Base-by-base conservation (phyloP, 179 eudicot species). In the Dionaea muscipula region DNA sequence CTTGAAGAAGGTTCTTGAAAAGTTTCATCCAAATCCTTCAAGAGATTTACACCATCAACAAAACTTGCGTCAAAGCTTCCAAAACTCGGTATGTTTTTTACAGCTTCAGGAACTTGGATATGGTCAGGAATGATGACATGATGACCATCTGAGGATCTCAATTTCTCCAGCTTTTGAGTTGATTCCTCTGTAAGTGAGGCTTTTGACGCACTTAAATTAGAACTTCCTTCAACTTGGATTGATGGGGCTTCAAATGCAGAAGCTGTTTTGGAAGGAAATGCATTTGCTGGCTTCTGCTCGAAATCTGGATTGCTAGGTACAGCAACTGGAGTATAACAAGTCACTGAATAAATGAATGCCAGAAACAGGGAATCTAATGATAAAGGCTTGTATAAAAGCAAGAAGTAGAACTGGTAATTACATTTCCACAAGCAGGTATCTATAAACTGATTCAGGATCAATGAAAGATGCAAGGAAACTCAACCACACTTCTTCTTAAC, bases 101-200 rank as follows among this genome's bases (percentile, higher is more conserved):
- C 91, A 65, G 78, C 76, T 61, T 85, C 88, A 56, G 96, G 94
- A 7, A 88, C 88, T 69, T 75, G 94, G 46, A 88, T 76, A 69
- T 88, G 91, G 67, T 76, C 78, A 24, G 96, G 94, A 54, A 88
- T 77, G 63, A 88, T 78, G 46, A 85, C 96, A 71, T 75, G 75
- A 35, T 74, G 74, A 40, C 64, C 69, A 66, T 71, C 60, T 28
- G 68, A 65, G 38, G 67, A 38, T 33, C 64, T 71, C 39, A 77
- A 59, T 40, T 79, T 77, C 53, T 59, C 74, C 43, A 61, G 54
- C 71, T 78, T 71, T 68, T 78, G 61, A 57, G 72, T 31, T 28
- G 68, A 61, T 58, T 59, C 62, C 50, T 79, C 70, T 61, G 56
- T 56, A 70, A 60, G 68, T 67, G 76, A 57, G 52, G 57, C 61